Base-by-base conservation (phyloP, 352 stramenopile species). In the Pythium biforme region DNA sequence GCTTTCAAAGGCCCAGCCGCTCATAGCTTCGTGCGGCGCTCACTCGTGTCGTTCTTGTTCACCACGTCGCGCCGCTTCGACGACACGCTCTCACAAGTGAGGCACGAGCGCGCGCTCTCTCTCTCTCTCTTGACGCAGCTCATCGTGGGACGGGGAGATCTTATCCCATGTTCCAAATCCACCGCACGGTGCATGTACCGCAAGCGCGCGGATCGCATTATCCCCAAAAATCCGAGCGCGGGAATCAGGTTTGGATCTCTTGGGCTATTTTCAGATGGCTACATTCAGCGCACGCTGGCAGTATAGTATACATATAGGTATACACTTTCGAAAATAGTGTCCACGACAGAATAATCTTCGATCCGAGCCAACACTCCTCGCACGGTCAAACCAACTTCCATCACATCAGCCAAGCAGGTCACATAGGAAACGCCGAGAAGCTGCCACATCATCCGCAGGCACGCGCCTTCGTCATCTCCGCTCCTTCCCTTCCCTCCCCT, bases 261-360 rank as follows among this genome's bases (percentile, higher is more conserved):
- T 14, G 12, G 45, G 29, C 40, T 66, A 66, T 65, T 65, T 59
- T 48, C 25, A 60, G 37, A 62, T 69, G 62, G 62, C 43, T 69
- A 63, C 62, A 69, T 27, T 62, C 22, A 0, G 37, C 2, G 2
- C n/a, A 4, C 9, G 8, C 14, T 17, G n/a, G 2, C 6, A 43
- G 11, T 19, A 43, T 43, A 43, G 31, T 37, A 37, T 37, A 37
- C n/a, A 5, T 37, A 15, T 37, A 37, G 10, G 31, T 37, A 37
- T 37, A 37, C 37, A 20, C 37, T 43, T n/a, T n/a, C n/a, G n/a
- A n/a, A n/a, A n/a, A n/a, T 59, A 68, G 52, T 33, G 22, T 46
- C n/a, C 2, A 5, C 11, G 47, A 63, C 53, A 68, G 1, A 68
- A 68, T 37, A 63, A 40, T 17, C 6, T 19, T 34, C 5, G 34